Evolutionary conservation across 108 stramenopile genomes (phyloP), one percentile per base, ranked within the genome.

Genomic region (Schizochytrium sp.): DNA sequence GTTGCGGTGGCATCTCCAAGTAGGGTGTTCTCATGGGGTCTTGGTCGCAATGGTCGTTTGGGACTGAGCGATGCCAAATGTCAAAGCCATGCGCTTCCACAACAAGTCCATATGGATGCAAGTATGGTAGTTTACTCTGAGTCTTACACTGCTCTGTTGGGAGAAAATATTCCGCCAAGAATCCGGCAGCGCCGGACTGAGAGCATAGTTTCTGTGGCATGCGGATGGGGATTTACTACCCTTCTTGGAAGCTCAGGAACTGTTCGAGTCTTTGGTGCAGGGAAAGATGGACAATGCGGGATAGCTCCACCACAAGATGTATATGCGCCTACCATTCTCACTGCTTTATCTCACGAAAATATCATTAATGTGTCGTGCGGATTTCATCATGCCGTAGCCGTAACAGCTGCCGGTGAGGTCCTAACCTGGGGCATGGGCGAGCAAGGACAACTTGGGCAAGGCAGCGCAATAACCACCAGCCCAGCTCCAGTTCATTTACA

Each of bases 1-100:
- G 59, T 60, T 60, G 59, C 59, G n/a, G 59, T 60, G 19, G 59
- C 19, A n/a, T 60, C 59, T n/a, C 59, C 59, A 60, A 19, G 19
- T n/a, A 60, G 59, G n/a, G 59, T 60, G n/a, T 60, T 60, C 59
- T 60, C 19, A 17, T 60, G 59, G 59, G 59, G 59, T 17, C 59
- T 60, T 60, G 59, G 59, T 19, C 17, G 59, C 19, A 17, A 60
- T n/a, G 59, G 59, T 19, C 17, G 59, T 19, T n/a, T 60, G 17
- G 59, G 59, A n/a, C 59, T 60, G 17, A n/a, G 59, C 19, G 59
- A 60, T n/a, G n/a, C 17, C 19, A 60, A 60, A 60, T 17, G 59
- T n/a, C 19, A 19, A 17, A 19, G 19, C 19, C 59, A 60, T n/a
- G 59, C 19, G 17, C 17, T 17, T 60, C 59, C 59, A 60, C 59